A percentile compares a stretch with the other conserved stretches of the same genome.
Conservation (phyloP, 108 stramenopile genomes). For the Skeletonema menzelii region DNA sequence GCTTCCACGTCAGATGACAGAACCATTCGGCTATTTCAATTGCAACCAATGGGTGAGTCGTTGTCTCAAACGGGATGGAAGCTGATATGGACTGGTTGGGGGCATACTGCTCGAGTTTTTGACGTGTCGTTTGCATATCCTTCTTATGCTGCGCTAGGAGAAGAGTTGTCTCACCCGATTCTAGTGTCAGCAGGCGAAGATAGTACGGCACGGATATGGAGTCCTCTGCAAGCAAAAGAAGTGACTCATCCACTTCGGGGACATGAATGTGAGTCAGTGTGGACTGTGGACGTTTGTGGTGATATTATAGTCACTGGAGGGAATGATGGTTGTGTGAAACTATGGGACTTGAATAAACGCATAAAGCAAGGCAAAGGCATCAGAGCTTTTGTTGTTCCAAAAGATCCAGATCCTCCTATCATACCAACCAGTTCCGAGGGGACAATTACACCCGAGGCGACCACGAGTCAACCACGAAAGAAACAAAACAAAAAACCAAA, state of each 20-base stretch:
- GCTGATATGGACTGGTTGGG: conserved; percentile 69
- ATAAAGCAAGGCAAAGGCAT: conserved; percentile 9
- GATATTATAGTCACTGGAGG: conserved; percentile 55
- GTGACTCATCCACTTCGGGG: conserved; percentile 34
- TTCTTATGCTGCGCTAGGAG: neutral
- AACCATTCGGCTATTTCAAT: conserved; percentile 59
- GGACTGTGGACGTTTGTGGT: conserved; percentile 54
- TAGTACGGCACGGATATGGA: conserved; percentile 69
- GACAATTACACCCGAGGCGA: neutral
- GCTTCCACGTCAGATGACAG: conserved; percentile 82
- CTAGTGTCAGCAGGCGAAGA: conserved; percentile 74
- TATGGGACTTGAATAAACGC: conserved; percentile 42
- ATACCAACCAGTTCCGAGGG: neutral
- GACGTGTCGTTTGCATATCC: conserved; percentile 48
- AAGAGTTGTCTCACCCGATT: neutral
- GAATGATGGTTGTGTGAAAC: conserved; percentile 68
- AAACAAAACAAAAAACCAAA: conserved; percentile 48
- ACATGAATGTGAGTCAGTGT: conserved; percentile 49
- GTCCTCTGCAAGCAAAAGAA: conserved; percentile 33
- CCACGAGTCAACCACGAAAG: neutral
- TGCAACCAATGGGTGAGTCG: neutral
- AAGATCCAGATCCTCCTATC: conserved; percentile 3
- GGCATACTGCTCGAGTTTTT: conserved; percentile 79
- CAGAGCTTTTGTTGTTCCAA: conserved; percentile 13
- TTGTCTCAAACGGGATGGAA: conserved; percentile 8